Base-by-base conservation (phyloP, 768 basidiomycete species). In the Omphalotus guepiniiformis region DNA sequence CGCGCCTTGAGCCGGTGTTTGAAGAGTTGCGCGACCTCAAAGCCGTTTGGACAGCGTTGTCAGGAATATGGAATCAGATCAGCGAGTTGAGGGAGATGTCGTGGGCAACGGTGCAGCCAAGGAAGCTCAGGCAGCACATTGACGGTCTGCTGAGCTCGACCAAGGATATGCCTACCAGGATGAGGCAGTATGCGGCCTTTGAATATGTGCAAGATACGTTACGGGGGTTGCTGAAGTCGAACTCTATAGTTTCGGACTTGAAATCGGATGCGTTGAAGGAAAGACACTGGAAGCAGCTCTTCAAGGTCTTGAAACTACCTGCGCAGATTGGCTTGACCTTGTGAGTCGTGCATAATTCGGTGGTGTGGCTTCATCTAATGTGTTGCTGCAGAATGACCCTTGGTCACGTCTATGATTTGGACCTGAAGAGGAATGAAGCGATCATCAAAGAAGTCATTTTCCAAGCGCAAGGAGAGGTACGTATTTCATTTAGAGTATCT, bases 131-230 rank as follows among this genome's bases (percentile, higher is more conserved):
- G 56, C 90, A 94, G 59, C 88, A 92, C 53, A 83, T 99, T 45
- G 95, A 99, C 58, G 82, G 79, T n/a, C 75, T 98, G 38, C 67
- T 98, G 42, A 73, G 79, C 21, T 92, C 92, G n/a, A 97, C 95
- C 19, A 91, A 93, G 70, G 95, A 98, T 39, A 97, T 99, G 95
- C 96, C 96, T 1, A 95, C 91, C 29, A 77, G 94, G 51, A 99
- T 98, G 96, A 80, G 96, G 44, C 96, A 99, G 62, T 99, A 99
- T 64, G 91, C 93, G 7, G 96, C 96, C 0, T 99, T 97, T 60
- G 96, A 98, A 73, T 94, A 90, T 63, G 93, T 98, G 2, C 94
- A 98, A 60, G 95, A 99, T 35, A 78, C 85, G 18, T 74, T 99
- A 45, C 79, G 87, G 37, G 80, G 83, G 11, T 73, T 93, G 39